phyloP scores from a whole-genome alignment of 805 yeast species.

The Yarrowia sp. region DNA sequence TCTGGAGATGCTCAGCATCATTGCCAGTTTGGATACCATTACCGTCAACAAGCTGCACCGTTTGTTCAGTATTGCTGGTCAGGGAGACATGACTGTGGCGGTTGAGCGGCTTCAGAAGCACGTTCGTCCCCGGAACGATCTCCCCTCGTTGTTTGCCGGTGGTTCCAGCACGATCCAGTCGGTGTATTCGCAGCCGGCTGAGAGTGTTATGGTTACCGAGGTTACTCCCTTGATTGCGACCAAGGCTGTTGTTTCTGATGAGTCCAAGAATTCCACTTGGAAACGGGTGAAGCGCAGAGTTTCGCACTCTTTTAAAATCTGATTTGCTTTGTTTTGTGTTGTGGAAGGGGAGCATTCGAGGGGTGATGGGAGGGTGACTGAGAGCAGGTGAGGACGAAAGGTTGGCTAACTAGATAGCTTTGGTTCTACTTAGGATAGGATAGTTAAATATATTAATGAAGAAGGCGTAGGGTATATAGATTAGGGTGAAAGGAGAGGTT shows the following conservation, averaged over 20 bases:
- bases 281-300: slow-evolving; percentile 14
- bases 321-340: slow-evolving; percentile 12
- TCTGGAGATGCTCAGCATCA: slow-evolving; percentile 26
- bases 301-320: slow-evolving; percentile 31
- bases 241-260: background rate
- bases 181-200: slow-evolving; percentile 12
- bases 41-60: slow-evolving; percentile 27
- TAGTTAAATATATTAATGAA: too few species aligned
- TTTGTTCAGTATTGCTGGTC: slow-evolving; percentile 21
- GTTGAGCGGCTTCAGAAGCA: slow-evolving; percentile 16
- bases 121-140: background rate
- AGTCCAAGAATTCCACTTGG: slow-evolving; percentile 12
- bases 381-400: too few species aligned
- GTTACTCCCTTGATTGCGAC: background rate
- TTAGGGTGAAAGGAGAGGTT: too few species aligned
- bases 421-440: background rate
- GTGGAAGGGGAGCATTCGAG: background rate
- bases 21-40: slow-evolving; percentile 23
- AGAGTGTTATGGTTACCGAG: background rate
- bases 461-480: too few species aligned
- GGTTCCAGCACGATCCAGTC: background rate
- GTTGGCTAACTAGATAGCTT: too few species aligned
- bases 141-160: slow-evolving; percentile 9
- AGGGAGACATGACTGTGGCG: slow-evolving; percentile 12
- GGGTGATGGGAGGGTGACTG: too few species aligned